Base-by-base conservation (phyloP, 2,329 filamentous ascomycete species). In the Pseudogymnoascus sp. region DNA sequence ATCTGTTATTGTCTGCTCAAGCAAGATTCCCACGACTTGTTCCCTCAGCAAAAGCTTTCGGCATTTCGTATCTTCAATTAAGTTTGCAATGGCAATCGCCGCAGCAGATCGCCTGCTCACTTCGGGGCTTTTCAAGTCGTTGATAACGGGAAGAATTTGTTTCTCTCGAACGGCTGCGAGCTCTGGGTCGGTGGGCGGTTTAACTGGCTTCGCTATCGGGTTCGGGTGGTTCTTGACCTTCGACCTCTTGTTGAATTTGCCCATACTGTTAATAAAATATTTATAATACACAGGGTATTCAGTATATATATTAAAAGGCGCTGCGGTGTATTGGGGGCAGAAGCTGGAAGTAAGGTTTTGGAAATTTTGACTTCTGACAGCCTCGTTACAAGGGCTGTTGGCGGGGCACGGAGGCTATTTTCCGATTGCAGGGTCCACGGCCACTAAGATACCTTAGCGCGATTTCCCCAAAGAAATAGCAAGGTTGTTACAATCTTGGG, bases 21-120 rank as follows among this genome's bases (percentile, higher is more conserved):
- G 79, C 47, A 89, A 72, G 61, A 82, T 82, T 68, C 81, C 81
- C 47, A 89, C 85, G 67, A 89, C 78, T 72, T 87, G 84, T 74
- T 89, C 86, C 21, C 86, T 78, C 65, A 89, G 76, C 21, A 89
- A 78, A 63, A 89, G 72, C 73, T 88, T 88, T 66, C 86, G 80
- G 70, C 83, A 87, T 68, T 78, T 82, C 29, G 79, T 70, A 68
- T 89, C 84, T 63, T 85, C 80, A 61, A 88, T 81, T 61, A 87
- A 81, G 74, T 83, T 86, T 64, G 81, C 79, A 61, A 88, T 80
- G 24, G 84, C 85, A 14, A 76, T 75, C 6, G 86, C 84, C 10
- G 86, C 86, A 1, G 81, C 72, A 5, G 82, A 81, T 62, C 86
- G 81, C n/a, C 79, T 80, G 71, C 83, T 84, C 60, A 82, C 76